Base-by-base conservation (phyloP, 441 rosid genomes). In the Codiaeum variegatum region DNA sequence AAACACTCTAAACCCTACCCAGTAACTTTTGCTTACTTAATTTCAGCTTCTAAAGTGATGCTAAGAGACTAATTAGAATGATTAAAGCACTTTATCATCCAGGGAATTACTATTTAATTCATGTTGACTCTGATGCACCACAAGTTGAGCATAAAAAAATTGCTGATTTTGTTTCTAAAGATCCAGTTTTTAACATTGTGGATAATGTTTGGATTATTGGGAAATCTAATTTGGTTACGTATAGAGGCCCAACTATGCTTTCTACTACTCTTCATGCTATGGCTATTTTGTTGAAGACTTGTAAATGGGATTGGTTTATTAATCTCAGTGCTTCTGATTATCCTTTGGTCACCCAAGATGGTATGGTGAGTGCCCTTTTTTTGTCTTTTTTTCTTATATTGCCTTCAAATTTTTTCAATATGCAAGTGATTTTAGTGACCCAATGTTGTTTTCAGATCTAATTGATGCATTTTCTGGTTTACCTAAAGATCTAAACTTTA, bases 11-110 rank as follows among this genome's bases (percentile, higher is more conserved):
- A 92, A 9, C 75, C 86, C 11, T 90, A 87, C 80, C 97, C 98
- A 62, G 93, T 93, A 3, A 72, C 92, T 38, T 94, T 94, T 79
- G 97, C 96, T 32, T 92, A 92, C 82, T 87, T 87, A 79, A 91
- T 94, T 49, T 87, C 84, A 55, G 97, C 93, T 24, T 90, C 91
- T 2, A 85, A 73, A 60, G 97, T 4, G 92, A 94, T 44, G 70
- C 66, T 23, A 87, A 83, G 78, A 88, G 83, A 85, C 77, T 94
- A 82, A 80, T 88, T 47, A 85, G 96, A 47, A 65, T 94, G 28
- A 44, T 92, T 38, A 91, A 87, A 11, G 92, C 97, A 9, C 83
- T 94, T 49, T 94, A 94, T 76, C 99, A 94, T 74, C 99, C 99
- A 0, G 86, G 93, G 73, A 94, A 94, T 67, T 87, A 92, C 61